These are phyloP conservation scores for Naumovozyma castellii DNA, from an alignment of 805 yeast genomes.

Conservation along the genomic window DNA sequence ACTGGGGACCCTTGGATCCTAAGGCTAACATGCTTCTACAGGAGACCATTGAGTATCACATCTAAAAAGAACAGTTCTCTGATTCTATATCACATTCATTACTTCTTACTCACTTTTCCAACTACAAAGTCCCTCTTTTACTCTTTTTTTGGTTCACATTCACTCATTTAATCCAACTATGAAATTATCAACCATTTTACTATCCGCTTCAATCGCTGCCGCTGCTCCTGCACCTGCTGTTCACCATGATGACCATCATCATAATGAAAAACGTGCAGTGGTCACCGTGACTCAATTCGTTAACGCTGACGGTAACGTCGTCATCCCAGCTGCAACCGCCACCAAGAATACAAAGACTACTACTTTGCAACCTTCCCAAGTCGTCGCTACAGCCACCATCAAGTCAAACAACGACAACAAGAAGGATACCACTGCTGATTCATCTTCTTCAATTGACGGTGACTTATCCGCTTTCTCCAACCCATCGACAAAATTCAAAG, in stretches of 20 bases:
- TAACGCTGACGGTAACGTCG: slow-evolving; percentile 23
- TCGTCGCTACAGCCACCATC: slow-evolving; percentile 16
- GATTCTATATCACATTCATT: too few relatives aligned
- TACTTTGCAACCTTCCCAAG: slow-evolving; percentile 18
- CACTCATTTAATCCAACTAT: slow-evolving; percentile 4
- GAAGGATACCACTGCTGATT: slow-evolving; percentile 13
- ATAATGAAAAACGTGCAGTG: slow-evolving; percentile 21
- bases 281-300: slow-evolving; percentile 26
- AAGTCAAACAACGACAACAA: background rate
- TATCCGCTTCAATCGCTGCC: slow-evolving; percentile 12
- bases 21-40: too few relatives aligned
- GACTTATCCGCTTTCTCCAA: slow-evolving; percentile 45
- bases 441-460: slow-evolving; percentile 34
- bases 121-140: slow-evolving; percentile 2
- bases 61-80: too few relatives aligned
- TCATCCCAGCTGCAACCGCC: slow-evolving; percentile 16
- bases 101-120: too few relatives aligned
- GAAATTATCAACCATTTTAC: slow-evolving; percentile 13
- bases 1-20: too few relatives aligned
- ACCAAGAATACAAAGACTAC: slow-evolving; percentile 15
- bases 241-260: slow-evolving; percentile 14
- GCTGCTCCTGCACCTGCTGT: slow-evolving; percentile 18
- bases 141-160: too few relatives aligned
- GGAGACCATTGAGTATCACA: too few relatives aligned
- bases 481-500: slow-evolving; percentile 54